Conservation (phyloP, 2,329 filamentous ascomycete species). For the Cladosporium phlei region DNA sequence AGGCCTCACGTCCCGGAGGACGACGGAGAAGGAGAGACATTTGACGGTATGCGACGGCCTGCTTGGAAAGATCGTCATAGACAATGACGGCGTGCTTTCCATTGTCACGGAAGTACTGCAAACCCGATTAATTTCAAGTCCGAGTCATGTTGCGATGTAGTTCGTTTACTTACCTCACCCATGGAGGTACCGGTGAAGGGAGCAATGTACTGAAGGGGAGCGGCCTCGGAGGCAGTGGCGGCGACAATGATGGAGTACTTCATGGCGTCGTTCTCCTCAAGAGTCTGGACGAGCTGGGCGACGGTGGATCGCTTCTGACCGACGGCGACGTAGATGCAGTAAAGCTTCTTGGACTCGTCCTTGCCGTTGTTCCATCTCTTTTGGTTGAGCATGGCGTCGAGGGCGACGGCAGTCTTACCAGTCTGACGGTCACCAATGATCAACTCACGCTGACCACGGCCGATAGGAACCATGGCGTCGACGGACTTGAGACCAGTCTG, state of each 20-base stretch:
- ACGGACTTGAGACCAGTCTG: constrained; percentile 99
- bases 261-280: constrained; percentile 99
- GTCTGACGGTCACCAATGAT: constrained; percentile 99
- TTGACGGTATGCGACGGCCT: constrained; percentile 66
- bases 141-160: background rate
- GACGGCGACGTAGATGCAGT: constrained; percentile 98
- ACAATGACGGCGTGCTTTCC: constrained; percentile 86
- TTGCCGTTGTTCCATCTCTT: constrained; percentile 87
- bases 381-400: constrained; percentile 98
- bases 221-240: constrained; percentile 94
- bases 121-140: no score
- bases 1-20: constrained; percentile 97
- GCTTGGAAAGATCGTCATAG: constrained; percentile 95
- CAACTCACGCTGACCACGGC: constrained; percentile 99
- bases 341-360: constrained; percentile 97
- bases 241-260: constrained; percentile 94
- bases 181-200: constrained; percentile 75
- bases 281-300: constrained; percentile 98
- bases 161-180: constrained; percentile 30
- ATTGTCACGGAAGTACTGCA: constrained; percentile 67
- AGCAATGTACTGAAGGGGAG: constrained; percentile 63
- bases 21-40: constrained; percentile 98
- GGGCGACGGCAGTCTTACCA: constrained; percentile 97
- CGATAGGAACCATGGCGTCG: constrained; percentile 99
- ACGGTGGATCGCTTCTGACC: constrained; percentile 99